Percentiles rank a stretch among this genome's conserved stretches.
These are phyloP conservation scores for Beauveria sp. DNA, from an alignment of 2,329 filamentous ascomycete genomes.

Conservation along the genomic window DNA sequence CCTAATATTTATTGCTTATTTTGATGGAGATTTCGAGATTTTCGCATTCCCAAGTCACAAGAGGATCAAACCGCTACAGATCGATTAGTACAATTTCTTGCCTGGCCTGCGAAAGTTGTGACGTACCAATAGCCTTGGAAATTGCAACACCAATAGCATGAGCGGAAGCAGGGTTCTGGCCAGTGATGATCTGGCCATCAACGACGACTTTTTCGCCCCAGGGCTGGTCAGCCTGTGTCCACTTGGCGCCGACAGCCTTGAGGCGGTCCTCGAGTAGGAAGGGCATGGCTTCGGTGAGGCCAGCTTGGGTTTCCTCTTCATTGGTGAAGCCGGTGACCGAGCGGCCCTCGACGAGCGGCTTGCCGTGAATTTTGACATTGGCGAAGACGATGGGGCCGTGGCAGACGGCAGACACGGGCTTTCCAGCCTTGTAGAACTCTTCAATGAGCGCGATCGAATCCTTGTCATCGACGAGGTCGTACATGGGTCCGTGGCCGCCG, in stretches of 20 bases:
- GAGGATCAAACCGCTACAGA: background rate
- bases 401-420: constrained; percentile 60
- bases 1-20: no score
- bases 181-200: constrained; percentile 46
- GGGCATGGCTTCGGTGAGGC: constrained; percentile 46
- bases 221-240: constrained; percentile 44
- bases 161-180: constrained; percentile 50
- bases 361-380: constrained; percentile 47
- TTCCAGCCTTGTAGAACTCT: constrained; percentile 54
- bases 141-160: constrained; percentile 44
- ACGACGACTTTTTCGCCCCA: constrained; percentile 43
- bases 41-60: no score
- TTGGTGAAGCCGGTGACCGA: constrained; percentile 56
- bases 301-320: constrained; percentile 42
- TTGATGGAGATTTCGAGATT: no score
- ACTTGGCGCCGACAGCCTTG: constrained; percentile 44
- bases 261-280: constrained; percentile 51
- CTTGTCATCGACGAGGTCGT: constrained; percentile 51
- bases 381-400: constrained; percentile 59
- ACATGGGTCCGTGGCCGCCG: constrained; percentile 58
- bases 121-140: constrained; percentile 33
- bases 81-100: background rate
- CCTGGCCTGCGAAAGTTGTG: background rate
- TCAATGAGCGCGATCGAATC: constrained; percentile 51
- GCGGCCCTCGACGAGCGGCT: constrained; percentile 46